Base-by-base conservation (phyloP, 352 stramenopile genomes). In the Globisporangium parvum region DNA sequence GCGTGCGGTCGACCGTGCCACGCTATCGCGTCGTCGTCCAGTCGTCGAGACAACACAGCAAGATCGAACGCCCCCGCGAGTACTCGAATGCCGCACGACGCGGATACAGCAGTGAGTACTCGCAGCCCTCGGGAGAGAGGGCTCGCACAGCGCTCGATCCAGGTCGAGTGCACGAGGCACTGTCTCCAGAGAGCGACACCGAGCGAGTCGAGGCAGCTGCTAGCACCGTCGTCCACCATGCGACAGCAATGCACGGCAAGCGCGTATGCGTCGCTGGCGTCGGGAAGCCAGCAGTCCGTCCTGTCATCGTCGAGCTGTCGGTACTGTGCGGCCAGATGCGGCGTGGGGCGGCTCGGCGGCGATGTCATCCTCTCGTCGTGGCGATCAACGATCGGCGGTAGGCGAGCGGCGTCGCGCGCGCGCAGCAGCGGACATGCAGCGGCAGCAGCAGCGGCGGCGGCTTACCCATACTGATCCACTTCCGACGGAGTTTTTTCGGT, bases 81-180 rank as follows among this genome's bases (percentile, higher is more conserved):
- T 74, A 73, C 75, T 90, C 85, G 67, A 92, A 95, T 95, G 85
- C 85, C 89, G 85, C 82, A 91, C 85, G 60, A 94, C 64, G 66
- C 63, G 85, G 81, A 91, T 88, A 87, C 85, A 93, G 85, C 85
- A 95, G 85, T 88, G 85, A 88, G 83, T 65, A 76, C 58, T 69
- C 60, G 69, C 59, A 59, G 54, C 58, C 66, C 48, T 41, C 52
- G 55, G 63, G 65, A 74, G 56, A n/a, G 35, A 49, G 24, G 44
- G 57, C 61, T 47, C 33, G 53, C 53, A 21, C 50, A 71, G 54
- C 62, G 37, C 45, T 61, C 47, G 47, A 73, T 64, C 57, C 66
- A 35, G 54, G 39, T n/a, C 47, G n/a, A 31, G 14, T 6, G 28
- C 47, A 18, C 12, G 23, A 28, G 42, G 20, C n/a, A 14, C 26